phyloP scores from a whole-genome alignment of 345 rosid species.

The Ceriops tagal region DNA sequence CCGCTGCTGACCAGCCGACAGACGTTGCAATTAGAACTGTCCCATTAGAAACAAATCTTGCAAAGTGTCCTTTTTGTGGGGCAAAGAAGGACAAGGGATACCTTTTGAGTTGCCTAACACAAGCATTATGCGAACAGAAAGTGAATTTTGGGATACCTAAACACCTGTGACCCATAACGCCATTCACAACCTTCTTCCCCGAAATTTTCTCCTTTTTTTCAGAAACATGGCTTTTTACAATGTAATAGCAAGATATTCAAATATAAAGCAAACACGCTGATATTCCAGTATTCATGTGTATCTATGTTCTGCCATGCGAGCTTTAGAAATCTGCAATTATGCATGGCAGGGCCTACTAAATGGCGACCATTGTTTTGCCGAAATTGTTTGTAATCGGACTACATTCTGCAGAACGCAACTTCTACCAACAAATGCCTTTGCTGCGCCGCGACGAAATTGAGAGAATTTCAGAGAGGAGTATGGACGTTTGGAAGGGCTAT shows the following conservation, averaged over 20 bases:
- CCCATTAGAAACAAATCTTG: too few species aligned
- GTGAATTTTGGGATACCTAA: constrained; percentile 13
- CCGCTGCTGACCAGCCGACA: too few species aligned
- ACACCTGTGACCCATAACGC: constrained; percentile 9
- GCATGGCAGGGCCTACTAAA: not conserved
- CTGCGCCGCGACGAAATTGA: constrained; percentile 41
- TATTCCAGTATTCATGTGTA: not conserved
- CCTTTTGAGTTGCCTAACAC: constrained; percentile 8
- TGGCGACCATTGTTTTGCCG: not conserved
- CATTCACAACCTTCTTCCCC: not conserved
- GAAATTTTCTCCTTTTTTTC: not conserved
- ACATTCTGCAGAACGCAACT: not conserved
- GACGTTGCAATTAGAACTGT: too few species aligned
- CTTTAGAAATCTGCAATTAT: constrained; percentile 18
- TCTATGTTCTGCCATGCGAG: constrained; percentile 8
- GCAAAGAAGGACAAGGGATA: constrained; percentile 19
- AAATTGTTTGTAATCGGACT: not conserved
- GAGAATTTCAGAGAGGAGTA: constrained; percentile 59
- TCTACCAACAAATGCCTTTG: constrained; percentile 43
- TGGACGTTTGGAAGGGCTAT: constrained; percentile 73
- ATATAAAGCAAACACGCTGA: not conserved
- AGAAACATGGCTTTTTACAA: not conserved
- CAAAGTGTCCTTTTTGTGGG: too few species aligned
- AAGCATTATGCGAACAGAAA: constrained; percentile 15
- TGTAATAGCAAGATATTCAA: not conserved